phyloP scores from a whole-genome alignment of 371 early-diverging fungal species.

The Mortierella sp. region DNA sequence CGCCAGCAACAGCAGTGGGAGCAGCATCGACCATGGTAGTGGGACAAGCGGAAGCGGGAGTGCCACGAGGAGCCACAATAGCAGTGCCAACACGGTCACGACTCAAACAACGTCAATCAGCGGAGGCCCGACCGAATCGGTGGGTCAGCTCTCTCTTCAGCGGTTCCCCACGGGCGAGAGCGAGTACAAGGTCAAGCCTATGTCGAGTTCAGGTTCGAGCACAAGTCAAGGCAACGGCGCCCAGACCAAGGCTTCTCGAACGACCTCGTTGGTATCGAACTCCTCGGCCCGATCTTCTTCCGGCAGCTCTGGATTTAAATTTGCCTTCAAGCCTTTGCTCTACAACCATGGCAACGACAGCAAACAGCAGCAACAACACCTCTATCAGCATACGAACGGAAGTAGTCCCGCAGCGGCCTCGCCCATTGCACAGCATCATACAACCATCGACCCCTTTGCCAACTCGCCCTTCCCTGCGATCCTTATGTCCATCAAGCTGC shows the following conservation, averaged over 20 bases:
- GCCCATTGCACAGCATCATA: conserved; percentile 14
- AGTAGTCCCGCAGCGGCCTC: conserved; percentile 14
- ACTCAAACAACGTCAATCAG: conserved; percentile 19
- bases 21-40: conserved; percentile 27
- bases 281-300: conserved; percentile 58
- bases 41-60: conserved; percentile 20
- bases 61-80: conserved; percentile 19
- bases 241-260: conserved; percentile 25
- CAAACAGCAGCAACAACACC: conserved; percentile 35
- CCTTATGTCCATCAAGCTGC: conserved; percentile 44
- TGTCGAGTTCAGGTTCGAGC: conserved; percentile 16
- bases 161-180: conserved; percentile 55
- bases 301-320: conserved; percentile 51
- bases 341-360: conserved; percentile 46
- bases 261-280: conserved; percentile 38
- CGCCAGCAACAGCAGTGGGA: conserved; percentile 26
- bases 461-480: conserved; percentile 42
- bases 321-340: conserved; percentile 51
- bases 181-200: conserved; percentile 22
- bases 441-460: conserved; percentile 27
- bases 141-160: conserved; percentile 40
- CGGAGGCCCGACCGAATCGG: conserved; percentile 31
- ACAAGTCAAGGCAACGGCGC: conserved; percentile 17
- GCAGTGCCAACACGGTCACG: conserved; percentile 15
- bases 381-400: conserved; percentile 25